phyloP scores from a whole-genome alignment of 768 basidiomycete species.

The Mycena albidolilacea region DNA sequence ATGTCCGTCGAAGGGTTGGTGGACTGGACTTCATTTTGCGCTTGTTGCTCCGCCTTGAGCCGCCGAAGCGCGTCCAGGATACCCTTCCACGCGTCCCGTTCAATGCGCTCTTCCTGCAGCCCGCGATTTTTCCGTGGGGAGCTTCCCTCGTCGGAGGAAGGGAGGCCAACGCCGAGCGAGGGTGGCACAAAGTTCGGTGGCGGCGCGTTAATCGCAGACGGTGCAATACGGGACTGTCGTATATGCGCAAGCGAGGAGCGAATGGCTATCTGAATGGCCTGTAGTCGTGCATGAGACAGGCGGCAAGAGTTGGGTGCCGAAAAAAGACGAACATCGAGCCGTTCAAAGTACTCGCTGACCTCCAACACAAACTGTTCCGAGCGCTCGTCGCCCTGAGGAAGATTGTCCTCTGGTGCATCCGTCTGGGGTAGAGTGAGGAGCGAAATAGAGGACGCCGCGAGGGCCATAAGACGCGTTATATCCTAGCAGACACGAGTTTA shows the following conservation, averaged over 20 bases:
- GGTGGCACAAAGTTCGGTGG: slow-evolving; percentile 81
- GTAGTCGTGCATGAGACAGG: slow-evolving; percentile 11
- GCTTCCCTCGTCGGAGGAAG: slow-evolving; percentile 55
- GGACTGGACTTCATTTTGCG: not conserved
- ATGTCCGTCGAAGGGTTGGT: slow-evolving; percentile 37
- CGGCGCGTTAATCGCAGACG: slow-evolving; percentile 90
- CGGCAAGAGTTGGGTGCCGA: slow-evolving; percentile 4
- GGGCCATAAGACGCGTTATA: slow-evolving; percentile 79
- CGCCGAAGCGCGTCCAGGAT: slow-evolving; percentile 77
- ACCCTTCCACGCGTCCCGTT: slow-evolving; percentile 84
- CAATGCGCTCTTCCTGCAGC: slow-evolving; percentile 83
- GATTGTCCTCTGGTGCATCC: slow-evolving; percentile 73
- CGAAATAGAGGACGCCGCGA: slow-evolving; percentile 85
- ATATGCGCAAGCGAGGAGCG: slow-evolving; percentile 88
- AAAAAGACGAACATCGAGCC: slow-evolving; percentile 73
- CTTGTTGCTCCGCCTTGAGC: slow-evolving; percentile 62
- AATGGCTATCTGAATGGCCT: slow-evolving; percentile 76
- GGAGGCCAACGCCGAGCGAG: slow-evolving; percentile 83
- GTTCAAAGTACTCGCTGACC: slow-evolving; percentile 89
- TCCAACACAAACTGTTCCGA: slow-evolving; percentile 90
- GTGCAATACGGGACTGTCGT: slow-evolving; percentile 85
- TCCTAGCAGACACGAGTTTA: slow-evolving; percentile 63
- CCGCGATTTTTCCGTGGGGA: slow-evolving; percentile 65
- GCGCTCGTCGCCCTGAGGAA: slow-evolving; percentile 87
- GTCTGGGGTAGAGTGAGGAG: slow-evolving; percentile 89